Percentiles rank a stretch among this genome's conserved stretches.
Evolutionary conservation across 208 protist genomes (phyloP).

Genomic region (Borovskyia barvae): DNA sequence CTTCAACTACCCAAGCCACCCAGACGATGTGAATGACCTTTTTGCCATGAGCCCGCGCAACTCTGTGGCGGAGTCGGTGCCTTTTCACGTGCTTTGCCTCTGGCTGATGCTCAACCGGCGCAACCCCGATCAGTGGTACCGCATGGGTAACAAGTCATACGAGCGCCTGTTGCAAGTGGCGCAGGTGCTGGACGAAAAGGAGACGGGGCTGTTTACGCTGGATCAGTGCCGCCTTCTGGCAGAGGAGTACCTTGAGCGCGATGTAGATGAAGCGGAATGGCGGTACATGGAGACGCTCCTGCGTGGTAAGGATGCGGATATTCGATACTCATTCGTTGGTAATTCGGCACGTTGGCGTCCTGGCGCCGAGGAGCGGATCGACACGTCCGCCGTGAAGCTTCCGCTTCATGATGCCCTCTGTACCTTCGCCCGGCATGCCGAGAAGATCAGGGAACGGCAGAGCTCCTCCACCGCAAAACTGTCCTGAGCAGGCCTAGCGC

Average conservation of each 20-base stretch:
- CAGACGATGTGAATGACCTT: slow-evolving; percentile 51
- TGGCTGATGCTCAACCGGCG: slow-evolving; percentile 51
- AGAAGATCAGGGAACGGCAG: no score
- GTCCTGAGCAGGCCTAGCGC: slow-evolving; percentile 38
- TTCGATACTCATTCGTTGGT: slow-evolving; percentile 34
- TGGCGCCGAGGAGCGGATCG: neutral
- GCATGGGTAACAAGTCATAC: slow-evolving; percentile 37
- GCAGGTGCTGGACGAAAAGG: slow-evolving; percentile 48
- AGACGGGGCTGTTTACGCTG: slow-evolving; percentile 52
- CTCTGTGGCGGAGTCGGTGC: slow-evolving; percentile 25
- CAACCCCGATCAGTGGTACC: slow-evolving; percentile 46
- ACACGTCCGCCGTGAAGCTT: slow-evolving; percentile 23
- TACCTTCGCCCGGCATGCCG: slow-evolving; percentile 30
- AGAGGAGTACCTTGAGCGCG: slow-evolving; percentile 60
- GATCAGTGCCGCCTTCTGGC: slow-evolving; percentile 48
- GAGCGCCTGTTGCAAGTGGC: slow-evolving; percentile 37
- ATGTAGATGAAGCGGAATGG: slow-evolving; percentile 43
- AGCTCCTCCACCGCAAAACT: no score
- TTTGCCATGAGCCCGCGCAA: slow-evolving; percentile 40
- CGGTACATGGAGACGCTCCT: slow-evolving; percentile 26
- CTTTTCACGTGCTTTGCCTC: slow-evolving; percentile 46
- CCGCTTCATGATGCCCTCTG: slow-evolving; percentile 56
- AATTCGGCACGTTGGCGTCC: neutral
- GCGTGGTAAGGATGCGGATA: slow-evolving; percentile 19
- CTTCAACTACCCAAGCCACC: slow-evolving; percentile 61